Percentiles rank a stretch among this genome's conserved stretches.
Evolutionary conservation across 2,329 filamentous ascomycete species (phyloP).

Genomic region (Celoporthe dispersa): DNA sequence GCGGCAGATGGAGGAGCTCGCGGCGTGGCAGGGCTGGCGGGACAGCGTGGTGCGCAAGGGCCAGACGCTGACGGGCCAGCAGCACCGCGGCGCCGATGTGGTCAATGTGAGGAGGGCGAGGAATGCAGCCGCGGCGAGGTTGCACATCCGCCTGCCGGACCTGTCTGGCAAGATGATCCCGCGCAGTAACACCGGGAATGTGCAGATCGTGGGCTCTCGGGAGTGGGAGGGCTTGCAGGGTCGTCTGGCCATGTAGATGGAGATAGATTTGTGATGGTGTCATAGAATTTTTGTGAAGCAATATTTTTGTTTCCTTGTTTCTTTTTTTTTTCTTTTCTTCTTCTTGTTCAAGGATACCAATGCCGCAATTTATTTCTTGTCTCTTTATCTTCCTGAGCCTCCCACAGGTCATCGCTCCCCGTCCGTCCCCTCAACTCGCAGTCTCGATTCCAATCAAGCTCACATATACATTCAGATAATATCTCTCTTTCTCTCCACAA

Average conservation of each 20-base stretch:
- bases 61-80: slow-evolving; percentile 41
- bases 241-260: slow-evolving; percentile 38
- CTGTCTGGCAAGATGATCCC: slow-evolving; percentile 49
- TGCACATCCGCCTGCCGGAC: slow-evolving; percentile 56
- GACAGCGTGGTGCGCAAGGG: slow-evolving; percentile 59
- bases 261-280: background rate
- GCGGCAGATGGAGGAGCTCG: slow-evolving; percentile 67
- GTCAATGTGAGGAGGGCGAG: slow-evolving; percentile 38
- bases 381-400: background rate
- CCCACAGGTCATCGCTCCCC: background rate
- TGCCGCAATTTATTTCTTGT: slow-evolving; percentile 18
- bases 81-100: slow-evolving; percentile 31
- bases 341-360: slow-evolving; percentile 26
- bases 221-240: slow-evolving; percentile 62
- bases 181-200: slow-evolving; percentile 41
- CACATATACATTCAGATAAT: background rate
- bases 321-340: background rate
- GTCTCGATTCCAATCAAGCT: background rate
- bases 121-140: slow-evolving; percentile 46
- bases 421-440: background rate
- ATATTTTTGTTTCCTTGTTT: background rate
- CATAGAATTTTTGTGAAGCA: background rate
- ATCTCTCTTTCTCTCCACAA: background rate
- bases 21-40: slow-evolving; percentile 63
- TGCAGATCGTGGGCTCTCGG: slow-evolving; percentile 57